phyloP scores from a whole-genome alignment of 306 rosid genomes.

The Quercus bicolor region DNA sequence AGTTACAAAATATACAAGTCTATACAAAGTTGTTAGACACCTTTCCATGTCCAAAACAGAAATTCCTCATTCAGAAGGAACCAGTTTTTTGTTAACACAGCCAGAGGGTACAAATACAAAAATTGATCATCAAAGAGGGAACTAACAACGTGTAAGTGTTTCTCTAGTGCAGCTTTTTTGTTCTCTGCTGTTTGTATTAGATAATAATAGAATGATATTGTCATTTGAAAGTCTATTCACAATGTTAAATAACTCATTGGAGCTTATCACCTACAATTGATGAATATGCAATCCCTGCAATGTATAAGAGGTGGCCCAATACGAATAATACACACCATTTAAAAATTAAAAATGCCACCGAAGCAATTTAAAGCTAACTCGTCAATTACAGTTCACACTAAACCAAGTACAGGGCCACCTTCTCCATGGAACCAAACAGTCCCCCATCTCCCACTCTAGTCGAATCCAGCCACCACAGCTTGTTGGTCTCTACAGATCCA shows the following conservation, averaged over 20 bases:
- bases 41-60: constrained; percentile 38
- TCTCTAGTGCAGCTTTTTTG: neutral
- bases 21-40: constrained; percentile 34
- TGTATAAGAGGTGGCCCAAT: too few relatives aligned
- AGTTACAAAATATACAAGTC: constrained; percentile 43
- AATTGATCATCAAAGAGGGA: neutral
- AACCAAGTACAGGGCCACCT: too few relatives aligned
- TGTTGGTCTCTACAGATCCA: too few relatives aligned
- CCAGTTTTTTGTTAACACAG: neutral
- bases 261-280: too few relatives aligned
- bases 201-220: neutral
- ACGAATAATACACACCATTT: too few relatives aligned
- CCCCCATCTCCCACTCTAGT: too few relatives aligned
- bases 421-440: too few relatives aligned
- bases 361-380: too few relatives aligned
- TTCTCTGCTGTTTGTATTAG: neutral
- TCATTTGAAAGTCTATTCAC: neutral
- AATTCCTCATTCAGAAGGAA: constrained; percentile 27
- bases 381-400: too few relatives aligned
- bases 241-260: neutral
- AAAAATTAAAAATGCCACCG: too few relatives aligned
- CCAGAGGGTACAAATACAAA: neutral
- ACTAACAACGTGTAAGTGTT: constrained; percentile 3
- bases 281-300: too few relatives aligned
- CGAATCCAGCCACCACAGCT: too few relatives aligned